Percentiles rank a stretch among this genome's conserved stretches.
These are phyloP conservation scores for Dalechampia spathulata DNA, from an alignment of 441 rosid genomes.

Conservation along the genomic window DNA sequence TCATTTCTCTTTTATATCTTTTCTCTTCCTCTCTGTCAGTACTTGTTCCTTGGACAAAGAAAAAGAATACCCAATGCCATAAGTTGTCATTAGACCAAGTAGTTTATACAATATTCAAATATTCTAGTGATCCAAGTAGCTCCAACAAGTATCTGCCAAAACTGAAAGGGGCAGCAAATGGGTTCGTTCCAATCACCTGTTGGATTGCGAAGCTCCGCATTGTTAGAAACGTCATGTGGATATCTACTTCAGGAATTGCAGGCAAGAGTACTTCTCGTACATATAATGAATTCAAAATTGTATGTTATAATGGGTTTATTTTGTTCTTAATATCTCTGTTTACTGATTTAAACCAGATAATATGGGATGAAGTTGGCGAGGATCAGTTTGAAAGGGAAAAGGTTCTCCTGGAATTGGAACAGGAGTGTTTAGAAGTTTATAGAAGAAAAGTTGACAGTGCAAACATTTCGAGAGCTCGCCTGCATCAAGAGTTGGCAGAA, in stretches of 20 bases:
- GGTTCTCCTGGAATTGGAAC: conserved; percentile 79
- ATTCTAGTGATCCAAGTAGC: conserved; percentile 14
- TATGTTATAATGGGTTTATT: background rate
- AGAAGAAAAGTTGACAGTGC: conserved; percentile 97
- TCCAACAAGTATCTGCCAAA: conserved; percentile 2
- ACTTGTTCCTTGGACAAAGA: conserved; percentile 23
- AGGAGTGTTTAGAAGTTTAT: conserved; percentile 89
- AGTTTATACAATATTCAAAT: conserved; percentile 11
- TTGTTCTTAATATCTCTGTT: conserved; percentile 9
- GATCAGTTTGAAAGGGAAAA: conserved; percentile 72
- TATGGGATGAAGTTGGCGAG: conserved; percentile 99
- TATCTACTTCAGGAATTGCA: conserved; percentile 88
- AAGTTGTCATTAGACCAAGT: conserved; percentile 12
- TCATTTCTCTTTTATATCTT: conserved; percentile 13
- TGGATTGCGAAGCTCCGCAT: conserved; percentile 60
- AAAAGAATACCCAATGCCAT: conserved; percentile 17
- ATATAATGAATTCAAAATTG: background rate
- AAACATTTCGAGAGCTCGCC: conserved; percentile 84
- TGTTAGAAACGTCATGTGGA: conserved; percentile 82
- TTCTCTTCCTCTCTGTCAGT: conserved; percentile 13
- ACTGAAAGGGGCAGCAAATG: conserved; percentile 30
- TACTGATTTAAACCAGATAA: conserved; percentile 49
- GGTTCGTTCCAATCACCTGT: conserved; percentile 60
- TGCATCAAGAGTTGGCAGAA: conserved; percentile 95
- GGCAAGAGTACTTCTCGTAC: conserved; percentile 32